Evolutionary conservation across 208 protist genomes (phyloP), one percentile per base, ranked within the genome.

Genomic region (Trypanosoma rangeli): DNA sequence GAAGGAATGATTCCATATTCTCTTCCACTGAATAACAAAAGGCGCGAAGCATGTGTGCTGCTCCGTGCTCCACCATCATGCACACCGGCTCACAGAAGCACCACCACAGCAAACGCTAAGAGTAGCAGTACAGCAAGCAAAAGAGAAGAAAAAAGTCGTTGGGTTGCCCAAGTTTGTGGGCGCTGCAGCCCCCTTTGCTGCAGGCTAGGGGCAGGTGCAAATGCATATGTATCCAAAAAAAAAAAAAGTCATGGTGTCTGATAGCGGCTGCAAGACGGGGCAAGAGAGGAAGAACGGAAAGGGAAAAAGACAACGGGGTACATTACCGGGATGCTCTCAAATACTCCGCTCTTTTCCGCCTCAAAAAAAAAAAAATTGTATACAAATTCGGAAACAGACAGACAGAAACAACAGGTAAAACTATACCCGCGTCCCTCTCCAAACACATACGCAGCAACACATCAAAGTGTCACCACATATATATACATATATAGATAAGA

Each of bases 1-100:
- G 29, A 57, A 76, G 64, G 39, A 76, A 76, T 8, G 70, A 37
- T 26, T 53, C 22, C 29, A 76, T 28, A n/a, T 24, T 52, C 63
- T 76, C 70, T 24, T 76, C 52, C 20, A 18, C 26, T 20, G 70
- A 62, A 8, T 52, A 22, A 39, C 64, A 54, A 46, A 76, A 67
- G n/a, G 64, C 44, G 13, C 70, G 26, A 20, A 76, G 70, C 33
- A 35, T 44, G 5, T 39, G 15, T 1, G 12, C 18, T 35, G 16
- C n/a, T 18, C 31, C 20, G 16, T 20, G 31, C 53, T 44, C 24
- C 31, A n/a, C 31, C 56, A 61, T 42, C 3, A 1, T 26, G 16
- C 49, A 12, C 49, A 28, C 9, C n/a, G 5, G 3, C 18, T 28
- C 49, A 24, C 20, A 24, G 18, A 53, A 26, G 24, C 1, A 18